These are phyloP conservation scores for Fennellomyces sp. DNA, from an alignment of 371 early-diverging fungal genomes.

Conservation along the genomic window DNA sequence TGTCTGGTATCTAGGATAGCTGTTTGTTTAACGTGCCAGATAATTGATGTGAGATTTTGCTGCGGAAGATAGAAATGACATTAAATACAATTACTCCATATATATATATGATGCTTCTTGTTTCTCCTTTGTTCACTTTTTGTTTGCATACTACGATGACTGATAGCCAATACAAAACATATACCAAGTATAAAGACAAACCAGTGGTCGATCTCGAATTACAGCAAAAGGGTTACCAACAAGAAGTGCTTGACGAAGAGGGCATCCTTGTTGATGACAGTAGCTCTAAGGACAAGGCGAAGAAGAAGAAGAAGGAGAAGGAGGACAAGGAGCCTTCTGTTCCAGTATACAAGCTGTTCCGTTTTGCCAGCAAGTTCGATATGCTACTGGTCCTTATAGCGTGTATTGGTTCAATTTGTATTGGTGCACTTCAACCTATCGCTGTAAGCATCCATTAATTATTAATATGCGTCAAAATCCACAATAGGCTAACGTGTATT, in stretches of 20 bases:
- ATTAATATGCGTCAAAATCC: neutral
- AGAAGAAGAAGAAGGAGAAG: slow-evolving; percentile 11
- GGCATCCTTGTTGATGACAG: neutral
- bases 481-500: neutral
- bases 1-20: no score
- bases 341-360: neutral
- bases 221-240: neutral
- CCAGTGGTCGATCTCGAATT: neutral
- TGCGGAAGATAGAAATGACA: no score
- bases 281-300: neutral
- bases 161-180: neutral
- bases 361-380: slow-evolving; percentile 9
- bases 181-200: neutral
- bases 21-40: no score
- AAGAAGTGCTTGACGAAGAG: neutral
- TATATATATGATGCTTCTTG: no score
- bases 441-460: slow-evolving; percentile 17
- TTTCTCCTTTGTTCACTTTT: no score
- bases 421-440: slow-evolving; percentile 39
- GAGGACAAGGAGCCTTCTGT: slow-evolving; percentile 30
- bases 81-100: no score
- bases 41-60: no score
- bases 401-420: slow-evolving; percentile 18
- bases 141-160: neutral
- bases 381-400: slow-evolving; percentile 22